Evolutionary conservation across 2,329 filamentous ascomycete genomes (phyloP), one percentile per base, ranked within the genome.

Genomic region (Fusarium abutilonis): DNA sequence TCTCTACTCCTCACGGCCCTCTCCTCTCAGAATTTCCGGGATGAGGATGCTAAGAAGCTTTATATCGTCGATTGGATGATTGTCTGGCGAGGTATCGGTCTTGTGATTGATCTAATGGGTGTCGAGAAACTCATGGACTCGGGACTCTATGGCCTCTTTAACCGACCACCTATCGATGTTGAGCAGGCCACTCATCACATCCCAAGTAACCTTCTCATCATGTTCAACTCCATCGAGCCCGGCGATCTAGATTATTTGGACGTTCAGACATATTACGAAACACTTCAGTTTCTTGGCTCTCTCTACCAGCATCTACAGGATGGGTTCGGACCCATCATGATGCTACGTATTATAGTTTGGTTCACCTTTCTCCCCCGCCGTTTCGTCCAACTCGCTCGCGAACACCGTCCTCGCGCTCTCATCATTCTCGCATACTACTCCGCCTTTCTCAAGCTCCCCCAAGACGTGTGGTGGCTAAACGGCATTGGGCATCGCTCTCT

Each of bases 1-100:
- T 84, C 83, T 2, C 74, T 86, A 8, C 69, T 86, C 14, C 76
- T 85, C 56, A 80, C 79, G 23, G 82, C 78, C 6, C 72, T 85
- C 6, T 80, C 82, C 9, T 81, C 81, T 6, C 76, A 83, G 50
- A 74, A 74, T 48, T 85, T 86, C 67, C 78, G 82, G 4, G 80
- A 83, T n/a, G 70, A 74, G 0, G 75, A 80, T 43, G 70, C 71
- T 15, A 76, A 74, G 40, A 76, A 78, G 2, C 75, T 86, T 3
- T 84, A 80, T 64, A 78, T 86, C 28, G 70, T 85, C 40, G 79
- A 85, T 67, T 86, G 84, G 83, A 82, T 86, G 72, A 65, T 79
- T 4, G 75, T 86, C 11, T 86, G 83, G 83, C 75, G 78, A 9
- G 83, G 83, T 9, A 85, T 78, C 23, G 77, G 81, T 28, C 69